Percentiles rank a stretch among this genome's conserved stretches.
These are phyloP conservation scores for Leptomonas seymouri DNA, from an alignment of 208 protist species.

Conservation along the genomic window DNA sequence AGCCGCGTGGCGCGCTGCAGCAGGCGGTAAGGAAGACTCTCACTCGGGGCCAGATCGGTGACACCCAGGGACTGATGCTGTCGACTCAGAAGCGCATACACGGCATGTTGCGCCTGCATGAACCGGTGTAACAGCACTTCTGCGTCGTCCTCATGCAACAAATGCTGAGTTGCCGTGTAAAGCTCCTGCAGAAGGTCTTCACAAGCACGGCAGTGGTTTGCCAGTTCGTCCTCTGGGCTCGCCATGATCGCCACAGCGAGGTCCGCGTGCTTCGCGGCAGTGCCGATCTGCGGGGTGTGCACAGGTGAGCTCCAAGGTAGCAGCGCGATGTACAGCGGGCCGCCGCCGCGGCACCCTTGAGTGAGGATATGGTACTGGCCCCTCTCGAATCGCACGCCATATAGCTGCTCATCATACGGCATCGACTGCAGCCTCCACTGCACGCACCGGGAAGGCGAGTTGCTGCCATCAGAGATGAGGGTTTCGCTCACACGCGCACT, in stretches of 20 bases:
- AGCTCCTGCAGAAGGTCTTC: slow-evolving; percentile 32
- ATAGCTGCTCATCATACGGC: slow-evolving; percentile 37
- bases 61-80: slow-evolving; percentile 43
- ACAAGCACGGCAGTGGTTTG: slow-evolving; percentile 43
- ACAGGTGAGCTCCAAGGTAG: slow-evolving; percentile 42
- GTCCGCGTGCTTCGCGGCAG: slow-evolving; percentile 5
- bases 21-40: slow-evolving; percentile 45
- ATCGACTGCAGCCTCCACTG: slow-evolving; percentile 28
- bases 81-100: slow-evolving; percentile 60
- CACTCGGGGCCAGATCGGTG: slow-evolving; percentile 36
- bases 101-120: slow-evolving; percentile 44
- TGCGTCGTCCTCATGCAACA: slow-evolving; percentile 5
- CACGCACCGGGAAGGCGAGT: neutral
- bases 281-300: slow-evolving; percentile 20
- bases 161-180: slow-evolving; percentile 13
- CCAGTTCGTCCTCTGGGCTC: slow-evolving; percentile 44
- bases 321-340: slow-evolving; percentile 50
- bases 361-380: slow-evolving; percentile 62
- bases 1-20: slow-evolving; percentile 39
- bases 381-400: slow-evolving; percentile 45
- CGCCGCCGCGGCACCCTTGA: slow-evolving; percentile 44
- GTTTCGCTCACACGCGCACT: slow-evolving; percentile 16
- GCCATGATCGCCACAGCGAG: slow-evolving; percentile 49
- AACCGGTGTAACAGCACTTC: slow-evolving; percentile 40
- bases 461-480: neutral